Evolutionary conservation across 164 flowering plant species (phyloP).

Genomic region (Vitis riparia): DNA sequence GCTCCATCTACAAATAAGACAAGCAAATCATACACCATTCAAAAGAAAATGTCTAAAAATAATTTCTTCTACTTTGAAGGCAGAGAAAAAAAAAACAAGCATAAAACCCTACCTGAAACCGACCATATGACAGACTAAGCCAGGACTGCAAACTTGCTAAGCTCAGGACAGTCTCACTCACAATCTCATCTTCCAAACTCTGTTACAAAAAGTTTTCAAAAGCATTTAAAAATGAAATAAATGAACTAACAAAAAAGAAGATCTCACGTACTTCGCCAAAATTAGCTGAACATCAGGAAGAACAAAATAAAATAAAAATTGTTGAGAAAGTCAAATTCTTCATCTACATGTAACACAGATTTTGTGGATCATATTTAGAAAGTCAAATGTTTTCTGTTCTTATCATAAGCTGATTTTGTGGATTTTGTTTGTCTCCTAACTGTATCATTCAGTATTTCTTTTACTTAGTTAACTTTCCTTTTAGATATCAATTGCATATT

Average conservation of each 20-base stretch:
- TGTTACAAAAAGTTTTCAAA: conserved; percentile 23
- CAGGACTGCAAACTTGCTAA: conserved; percentile 78
- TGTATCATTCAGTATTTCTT: no score
- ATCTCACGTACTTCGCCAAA: neutral
- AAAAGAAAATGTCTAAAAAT: neutral
- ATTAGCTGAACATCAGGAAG: no score
- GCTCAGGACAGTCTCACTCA: conserved; percentile 72
- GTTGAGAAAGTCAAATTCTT: no score
- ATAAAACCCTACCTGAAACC: conserved; percentile 67
- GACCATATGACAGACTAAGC: conserved; percentile 89
- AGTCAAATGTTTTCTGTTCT: no score
- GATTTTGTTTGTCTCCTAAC: no score
- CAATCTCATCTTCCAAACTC: conserved; percentile 99
- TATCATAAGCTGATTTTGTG: no score
- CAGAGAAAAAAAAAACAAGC: neutral
- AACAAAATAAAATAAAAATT: no score
- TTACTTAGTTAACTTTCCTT: no score
- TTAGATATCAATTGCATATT: no score
- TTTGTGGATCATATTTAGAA: no score
- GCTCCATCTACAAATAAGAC: conserved; percentile 67
- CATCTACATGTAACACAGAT: no score
- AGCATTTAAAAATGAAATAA: neutral
- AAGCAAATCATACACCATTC: conserved; percentile 5
- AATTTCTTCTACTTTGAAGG: neutral
- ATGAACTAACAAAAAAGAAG: neutral